Base-by-base conservation (phyloP, 2,329 filamentous ascomycete genomes). In the Pseudogymnoascus sp. region DNA sequence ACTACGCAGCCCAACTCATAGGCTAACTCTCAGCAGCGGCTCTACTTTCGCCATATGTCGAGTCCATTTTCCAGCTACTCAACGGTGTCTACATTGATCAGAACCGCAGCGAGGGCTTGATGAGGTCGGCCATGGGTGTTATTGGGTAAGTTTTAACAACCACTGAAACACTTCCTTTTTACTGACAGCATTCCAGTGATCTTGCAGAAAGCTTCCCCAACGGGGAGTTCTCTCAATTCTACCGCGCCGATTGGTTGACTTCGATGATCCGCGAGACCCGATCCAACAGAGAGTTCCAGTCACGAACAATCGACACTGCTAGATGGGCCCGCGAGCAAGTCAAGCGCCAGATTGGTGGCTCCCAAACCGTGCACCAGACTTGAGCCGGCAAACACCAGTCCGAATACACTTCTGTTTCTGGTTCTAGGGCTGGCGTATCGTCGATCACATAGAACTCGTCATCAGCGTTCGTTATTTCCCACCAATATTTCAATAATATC, bases 281-380 rank as follows among this genome's bases (percentile, higher is more conserved):
- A 71, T 84, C 85, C 64, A 97, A 94, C 80, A 88, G 90, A 69
- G 92, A 97, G 55, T 97, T 90, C 79, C 83, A 87, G 69, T 72
- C 84, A 28, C 89, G 92, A 66, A 99, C 94, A 3, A 88, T 94
- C 67, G 91, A 97, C 68, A 97, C 94, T 55, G 94, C 94, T 73
- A 89, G 93, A 70, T 99, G 94, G 94, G 92, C 94, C 66, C 89
- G 93, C 65, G 94, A 97, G 78, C 92, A 97, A 75, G 92, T 97
- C 75, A 97, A 97, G 83, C 89, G 91, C 70, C 94, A 99, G 77
- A 77, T 87, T 60, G 82, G 83, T 63, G 83, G 83, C 67, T 71
- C 75, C 41, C 67, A 70, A 62, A 68, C 69, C 36, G 64, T 69
- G 12, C 68, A 71, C 66, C 70, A 72, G 66, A 72, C 72, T 59